Base-by-base conservation (phyloP, 2,329 filamentous ascomycete genomes). In the Scytalidium lignicola region DNA sequence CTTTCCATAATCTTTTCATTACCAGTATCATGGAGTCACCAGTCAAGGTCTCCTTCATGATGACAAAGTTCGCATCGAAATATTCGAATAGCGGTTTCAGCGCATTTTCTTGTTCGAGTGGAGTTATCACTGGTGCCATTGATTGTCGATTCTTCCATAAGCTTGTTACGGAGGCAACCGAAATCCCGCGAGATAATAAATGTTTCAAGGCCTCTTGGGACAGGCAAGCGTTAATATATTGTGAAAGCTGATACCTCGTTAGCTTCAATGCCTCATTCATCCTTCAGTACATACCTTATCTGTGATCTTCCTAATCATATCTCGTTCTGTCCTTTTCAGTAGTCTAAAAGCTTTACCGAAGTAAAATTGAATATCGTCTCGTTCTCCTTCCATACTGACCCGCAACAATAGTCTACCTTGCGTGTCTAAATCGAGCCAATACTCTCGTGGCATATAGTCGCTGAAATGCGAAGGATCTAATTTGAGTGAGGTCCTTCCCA, bases 1-100 rank as follows among this genome's bases (percentile, higher is more conserved):
- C 93, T 70, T 99, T 99, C 93, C 93, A 99, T 5, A 99, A 72
- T 41, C 93, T 83, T 19, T 90, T 95, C 93, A 99, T 99, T 60
- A 99, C 93, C 65, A 93, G 91, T 59, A 91, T 83, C 92, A 99
- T 96, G n/a, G 93, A 95, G 50, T 90, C 85, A 50, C 90, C 86
- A 1, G 93, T 97, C 49, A 99, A 74, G 0, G 92, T 96, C 67
- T 93, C 84, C 71, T 97, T 96, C 91, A 99, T 96, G 59, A 97
- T 96, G 51, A 90, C 90, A 68, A 99, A 99, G 63, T 99, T 99
- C 65, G 96, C 92, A 65, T 99, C 89, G 65, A 99, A 99, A 67
- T 99, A 99, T 47, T 83, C 80, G 65, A 96, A 93, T 1, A 99
- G 77, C 3, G 90, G 87, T 58, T 87, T 84, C 12, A 99, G 73